Evolutionary conservation across 352 stramenopile species (phyloP), one percentile per base, ranked within the genome.

Genomic region (Phytophthora cryptogea): DNA sequence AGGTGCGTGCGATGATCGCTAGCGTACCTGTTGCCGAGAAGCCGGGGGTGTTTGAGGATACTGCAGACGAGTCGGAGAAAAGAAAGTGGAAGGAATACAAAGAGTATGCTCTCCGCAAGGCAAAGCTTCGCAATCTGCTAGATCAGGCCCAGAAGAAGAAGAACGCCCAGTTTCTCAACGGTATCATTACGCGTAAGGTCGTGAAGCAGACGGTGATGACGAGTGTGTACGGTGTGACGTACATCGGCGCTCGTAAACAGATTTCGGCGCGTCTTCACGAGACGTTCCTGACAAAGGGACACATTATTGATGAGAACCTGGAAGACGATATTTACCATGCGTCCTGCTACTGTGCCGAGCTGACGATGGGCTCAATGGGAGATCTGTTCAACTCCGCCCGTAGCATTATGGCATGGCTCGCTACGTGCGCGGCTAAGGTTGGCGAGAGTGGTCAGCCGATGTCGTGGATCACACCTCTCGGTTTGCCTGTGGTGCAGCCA

Each of bases 201-300:
- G 97, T 99, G 28, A 99, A 99, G 81, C 93, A 99, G 75, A 99
- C 98, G 39, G 97, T 99, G 1, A 99, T 99, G 98, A 99, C 98
- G 23, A 99, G 93, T 57, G 98, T 99, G 28, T 99, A 99, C 64
- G 98, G 98, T 54, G 98, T 99, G 23, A 99, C 98, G 8, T 99
- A 97, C 67, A 98, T 99, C 56, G 98, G 98, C n/a, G 97, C 98
- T 10, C 88, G 96, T 14, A 93, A 97, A 65, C 98, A 99, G 88
- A 99, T 99, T 63, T 88, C 95, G 60, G 94, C 95, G 41, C 97
- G 97, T 55, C 88, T 99, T 40, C 83, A 98, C 70, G 95, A 99
- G 56, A 82, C 80, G 23, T 90, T 95, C 51, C 43, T 96, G 9
- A 86, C 83, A 2, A 87, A 94, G 54, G 83, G 78, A 13, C 71